Evolutionary conservation across 768 basidiomycete genomes (phyloP).

Genomic region (Hebeloma cylindrosporum): DNA sequence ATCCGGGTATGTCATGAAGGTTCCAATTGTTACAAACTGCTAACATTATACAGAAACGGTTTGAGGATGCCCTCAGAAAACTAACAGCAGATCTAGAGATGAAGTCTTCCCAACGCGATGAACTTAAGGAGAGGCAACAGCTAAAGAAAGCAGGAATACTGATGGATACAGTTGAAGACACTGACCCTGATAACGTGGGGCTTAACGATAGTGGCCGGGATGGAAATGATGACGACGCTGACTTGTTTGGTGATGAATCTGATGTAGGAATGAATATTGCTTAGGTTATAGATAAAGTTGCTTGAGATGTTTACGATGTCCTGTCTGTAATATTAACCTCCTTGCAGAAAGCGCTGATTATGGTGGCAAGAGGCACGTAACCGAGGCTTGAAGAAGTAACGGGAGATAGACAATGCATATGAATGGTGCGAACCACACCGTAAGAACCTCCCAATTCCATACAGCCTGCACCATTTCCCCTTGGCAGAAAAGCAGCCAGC

Average conservation of each 20-base stretch:
- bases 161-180: slow-evolving; percentile 38
- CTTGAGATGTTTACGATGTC: background rate
- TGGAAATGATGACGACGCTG: slow-evolving; percentile 33
- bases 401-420: slow-evolving; percentile 79
- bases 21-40: background rate
- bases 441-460: slow-evolving; percentile 78
- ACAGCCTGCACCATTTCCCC: slow-evolving; percentile 51
- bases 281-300: slow-evolving; percentile 13
- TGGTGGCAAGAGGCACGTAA: slow-evolving; percentile 48
- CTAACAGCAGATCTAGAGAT: slow-evolving; percentile 82
- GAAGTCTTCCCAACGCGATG: slow-evolving; percentile 78
- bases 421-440: slow-evolving; percentile 83
- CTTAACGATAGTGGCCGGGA: slow-evolving; percentile 33
- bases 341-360: too few species aligned
- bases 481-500: slow-evolving; percentile 54
- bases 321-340: too few species aligned
- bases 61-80: slow-evolving; percentile 91
- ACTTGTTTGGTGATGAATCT: slow-evolving; percentile 55
- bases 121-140: slow-evolving; percentile 73
- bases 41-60: slow-evolving; percentile 64
- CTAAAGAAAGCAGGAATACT: slow-evolving; percentile 66
- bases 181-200: slow-evolving; percentile 35
- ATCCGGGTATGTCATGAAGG: slow-evolving; percentile 57
- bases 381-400: slow-evolving; percentile 66
- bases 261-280: slow-evolving; percentile 40